Conservation (phyloP, 768 basidiomycete species). For the Suillus subalutaceus region DNA sequence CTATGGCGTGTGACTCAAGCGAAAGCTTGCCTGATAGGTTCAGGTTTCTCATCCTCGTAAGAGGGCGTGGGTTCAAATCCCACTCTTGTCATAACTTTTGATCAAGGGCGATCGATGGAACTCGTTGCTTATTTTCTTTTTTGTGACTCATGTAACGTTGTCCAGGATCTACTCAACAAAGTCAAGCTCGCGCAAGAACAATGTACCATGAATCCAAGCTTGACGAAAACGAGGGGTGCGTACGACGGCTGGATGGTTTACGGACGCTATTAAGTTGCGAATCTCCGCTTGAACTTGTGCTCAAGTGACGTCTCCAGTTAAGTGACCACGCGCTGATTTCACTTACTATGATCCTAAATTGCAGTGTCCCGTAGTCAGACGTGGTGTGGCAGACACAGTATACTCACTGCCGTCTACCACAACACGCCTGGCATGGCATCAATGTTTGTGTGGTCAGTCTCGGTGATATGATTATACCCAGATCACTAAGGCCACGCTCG, state of each 20-base stretch:
- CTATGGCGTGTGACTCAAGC: conserved; percentile 67
- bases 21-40: conserved; percentile 21
- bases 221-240: too few relatives aligned
- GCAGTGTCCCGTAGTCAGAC: neutral
- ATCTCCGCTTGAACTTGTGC: neutral
- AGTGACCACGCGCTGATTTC: neutral
- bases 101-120: neutral
- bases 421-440: neutral
- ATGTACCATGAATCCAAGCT: neutral
- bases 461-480: too few relatives aligned
- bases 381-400: neutral
- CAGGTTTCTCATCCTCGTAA: conserved; percentile 38
- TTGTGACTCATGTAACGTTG: too few relatives aligned
- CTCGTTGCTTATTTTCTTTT: too few relatives aligned
- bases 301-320: neutral
- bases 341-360: too few relatives aligned
- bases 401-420: neutral
- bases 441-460: neutral
- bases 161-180: too few relatives aligned
- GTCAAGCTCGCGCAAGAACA: neutral
- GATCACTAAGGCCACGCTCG: too few relatives aligned
- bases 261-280: too few relatives aligned
- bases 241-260: too few relatives aligned
- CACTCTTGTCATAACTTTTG: conserved; percentile 41
- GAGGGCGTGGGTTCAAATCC: conserved; percentile 47